phyloP scores from a whole-genome alignment of 768 basidiomycete species.

The Mycena alexandri region DNA sequence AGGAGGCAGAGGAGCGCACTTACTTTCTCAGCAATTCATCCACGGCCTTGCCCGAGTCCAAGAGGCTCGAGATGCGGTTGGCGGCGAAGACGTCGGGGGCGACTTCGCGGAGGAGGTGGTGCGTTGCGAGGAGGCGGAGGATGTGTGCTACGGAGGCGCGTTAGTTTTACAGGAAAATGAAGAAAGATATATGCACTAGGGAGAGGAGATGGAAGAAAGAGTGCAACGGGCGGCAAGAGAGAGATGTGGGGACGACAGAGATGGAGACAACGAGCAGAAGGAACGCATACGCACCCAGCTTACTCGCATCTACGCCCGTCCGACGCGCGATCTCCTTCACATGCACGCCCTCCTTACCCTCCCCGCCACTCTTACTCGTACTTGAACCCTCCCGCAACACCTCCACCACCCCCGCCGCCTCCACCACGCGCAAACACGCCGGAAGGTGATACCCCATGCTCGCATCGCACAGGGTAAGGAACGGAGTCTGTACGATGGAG shows the following conservation, averaged over 20 bases:
- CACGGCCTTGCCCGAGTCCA: constrained; percentile 76
- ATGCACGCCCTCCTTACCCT: constrained; percentile 47
- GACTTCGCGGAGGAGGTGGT: constrained; percentile 79
- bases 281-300: constrained; percentile 59
- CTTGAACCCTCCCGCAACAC: constrained; percentile 72
- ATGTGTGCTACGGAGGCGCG: constrained; percentile 65
- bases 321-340: constrained; percentile 59
- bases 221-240: too few species aligned
- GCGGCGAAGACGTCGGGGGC: constrained; percentile 79
- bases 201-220: too few species aligned
- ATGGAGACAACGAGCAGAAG: neutral
- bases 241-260: too few species aligned
- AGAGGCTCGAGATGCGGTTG: constrained; percentile 75
- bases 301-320: constrained; percentile 59
- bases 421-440: constrained; percentile 78
- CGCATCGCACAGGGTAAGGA: constrained; percentile 80
- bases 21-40: constrained; percentile 51
- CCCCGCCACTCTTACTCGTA: too few species aligned
- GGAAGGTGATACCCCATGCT: constrained; percentile 83
- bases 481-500: constrained; percentile 74
- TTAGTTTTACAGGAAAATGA: too few species aligned
- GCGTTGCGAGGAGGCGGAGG: constrained; percentile 82
- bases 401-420: constrained; percentile 78
- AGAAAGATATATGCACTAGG: too few species aligned
- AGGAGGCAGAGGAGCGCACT: too few species aligned